Conservation (phyloP, 305 asterid genomes). For the Nicotiana rustica region DNA sequence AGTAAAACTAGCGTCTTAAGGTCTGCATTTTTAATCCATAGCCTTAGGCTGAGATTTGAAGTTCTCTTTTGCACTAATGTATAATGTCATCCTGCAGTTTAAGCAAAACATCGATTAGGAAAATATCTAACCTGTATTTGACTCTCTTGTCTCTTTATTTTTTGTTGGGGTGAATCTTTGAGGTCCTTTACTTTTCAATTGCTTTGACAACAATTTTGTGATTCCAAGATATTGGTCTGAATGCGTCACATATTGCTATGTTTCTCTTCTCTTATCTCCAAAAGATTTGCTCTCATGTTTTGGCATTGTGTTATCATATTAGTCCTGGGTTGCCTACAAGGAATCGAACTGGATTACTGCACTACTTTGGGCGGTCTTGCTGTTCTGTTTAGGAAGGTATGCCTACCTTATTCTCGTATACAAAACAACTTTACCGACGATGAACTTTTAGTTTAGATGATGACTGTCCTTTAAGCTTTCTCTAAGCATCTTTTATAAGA, state of each 20-base stretch:
- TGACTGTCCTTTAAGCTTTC: background rate
- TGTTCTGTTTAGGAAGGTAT: slow-evolving; percentile 89
- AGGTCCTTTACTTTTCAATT: slow-evolving; percentile 3
- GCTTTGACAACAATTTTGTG: background rate
- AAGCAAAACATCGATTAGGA: slow-evolving; percentile 21
- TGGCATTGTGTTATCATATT: slow-evolving; percentile 35
- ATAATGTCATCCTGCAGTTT: slow-evolving; percentile 13
- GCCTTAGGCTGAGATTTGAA: slow-evolving; percentile 21
- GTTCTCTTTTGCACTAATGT: background rate
- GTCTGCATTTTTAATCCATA: background rate
- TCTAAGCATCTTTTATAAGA: slow-evolving; percentile 3
- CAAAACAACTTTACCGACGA: background rate
- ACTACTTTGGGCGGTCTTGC: slow-evolving; percentile 66
- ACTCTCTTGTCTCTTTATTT: background rate
- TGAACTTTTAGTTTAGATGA: slow-evolving; percentile 13
- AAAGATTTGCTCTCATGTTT: slow-evolving; percentile 34
- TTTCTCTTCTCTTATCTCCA: slow-evolving; percentile 30
- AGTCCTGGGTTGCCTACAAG: slow-evolving; percentile 87
- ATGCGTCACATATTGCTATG: background rate
- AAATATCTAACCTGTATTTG: slow-evolving; percentile 3
- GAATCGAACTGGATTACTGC: slow-evolving; percentile 71
- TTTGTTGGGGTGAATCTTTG: slow-evolving; percentile 7
- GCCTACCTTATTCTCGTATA: slow-evolving; percentile 2
- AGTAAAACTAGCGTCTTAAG: background rate
- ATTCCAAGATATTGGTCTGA: background rate